Percentiles rank a stretch among this genome's conserved stretches.
Evolutionary conservation across 345 rosid species (phyloP).

Genomic region (Populus simonii): DNA sequence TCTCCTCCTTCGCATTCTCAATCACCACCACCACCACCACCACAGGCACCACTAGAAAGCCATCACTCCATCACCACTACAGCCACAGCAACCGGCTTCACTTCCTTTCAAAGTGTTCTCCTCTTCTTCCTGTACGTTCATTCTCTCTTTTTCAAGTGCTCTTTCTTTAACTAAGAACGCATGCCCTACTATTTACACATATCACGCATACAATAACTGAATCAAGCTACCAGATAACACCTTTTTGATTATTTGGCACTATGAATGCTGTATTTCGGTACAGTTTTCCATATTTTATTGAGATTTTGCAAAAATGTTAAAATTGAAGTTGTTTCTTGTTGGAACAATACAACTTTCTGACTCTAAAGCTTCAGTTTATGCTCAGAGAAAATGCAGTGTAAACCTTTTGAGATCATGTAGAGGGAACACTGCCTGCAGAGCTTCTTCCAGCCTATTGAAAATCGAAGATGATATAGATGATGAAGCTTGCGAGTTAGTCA

Average conservation of each 20-base stretch:
- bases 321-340: background rate
- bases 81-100: slow-evolving; percentile 1
- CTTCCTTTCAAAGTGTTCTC: background rate
- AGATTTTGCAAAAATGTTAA: background rate
- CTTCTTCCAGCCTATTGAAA: slow-evolving; percentile 32
- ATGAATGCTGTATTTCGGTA: background rate
- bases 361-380: slow-evolving; percentile 47
- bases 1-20: background rate
- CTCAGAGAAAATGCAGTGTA: slow-evolving; percentile 41
- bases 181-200: background rate
- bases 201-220: background rate
- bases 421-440: slow-evolving; percentile 8
- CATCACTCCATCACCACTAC: slow-evolving; percentile 2
- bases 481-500: slow-evolving; percentile 76
- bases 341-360: slow-evolving; percentile 24
- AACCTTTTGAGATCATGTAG: slow-evolving; percentile 16
- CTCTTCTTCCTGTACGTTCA: slow-evolving; percentile 19
- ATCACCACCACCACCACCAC: background rate
- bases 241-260: background rate
- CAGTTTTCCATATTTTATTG: background rate
- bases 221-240: background rate
- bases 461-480: slow-evolving; percentile 46
- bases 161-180: background rate
- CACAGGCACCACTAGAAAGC: background rate
- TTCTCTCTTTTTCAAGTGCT: background rate